A percentile compares a stretch with the other conserved stretches of the same genome.
phyloP scores from a whole-genome alignment of 768 basidiomycete species.

The Amanita pseudoporphyria region DNA sequence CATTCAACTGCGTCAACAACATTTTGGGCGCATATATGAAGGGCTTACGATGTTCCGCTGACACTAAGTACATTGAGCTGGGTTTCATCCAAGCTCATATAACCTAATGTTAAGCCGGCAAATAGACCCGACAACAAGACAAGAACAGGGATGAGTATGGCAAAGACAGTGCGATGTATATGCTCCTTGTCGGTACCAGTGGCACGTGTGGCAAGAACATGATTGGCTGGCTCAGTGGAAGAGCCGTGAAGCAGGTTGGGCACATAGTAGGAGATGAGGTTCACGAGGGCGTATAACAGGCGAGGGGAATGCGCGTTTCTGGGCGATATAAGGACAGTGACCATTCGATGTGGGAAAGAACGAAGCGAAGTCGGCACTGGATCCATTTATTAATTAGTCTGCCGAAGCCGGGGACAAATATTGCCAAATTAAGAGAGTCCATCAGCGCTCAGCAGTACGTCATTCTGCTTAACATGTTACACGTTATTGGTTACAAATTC shows the following conservation, averaged over 20 bases:
- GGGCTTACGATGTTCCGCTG: conserved; percentile 68
- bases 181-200: conserved; percentile 18
- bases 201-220: conserved; percentile 17
- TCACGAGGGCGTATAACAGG: conserved; percentile 33
- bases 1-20: conserved; percentile 3
- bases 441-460: not conserved
- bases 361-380: not conserved
- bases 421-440: not conserved
- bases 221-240: not conserved
- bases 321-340: conserved; percentile 28
- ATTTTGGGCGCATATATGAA: not conserved
- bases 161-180: conserved; percentile 28
- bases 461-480: not conserved
- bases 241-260: conserved; percentile 24
- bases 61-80: conserved; percentile 83
- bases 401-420: not conserved
- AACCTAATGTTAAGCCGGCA: conserved; percentile 87
- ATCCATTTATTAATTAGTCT: no score
- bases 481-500: not conserved
- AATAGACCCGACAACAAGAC: conserved; percentile 79
- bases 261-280: conserved; percentile 35
- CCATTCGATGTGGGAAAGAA: conserved; percentile 27
- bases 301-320: conserved; percentile 32
- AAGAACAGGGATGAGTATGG: conserved; percentile 69
- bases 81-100: conserved; percentile 89